A percentile compares a stretch with the other conserved stretches of the same genome.
phyloP scores from a whole-genome alignment of 2,329 filamentous ascomycete genomes.

The Aspergillus fructus region DNA sequence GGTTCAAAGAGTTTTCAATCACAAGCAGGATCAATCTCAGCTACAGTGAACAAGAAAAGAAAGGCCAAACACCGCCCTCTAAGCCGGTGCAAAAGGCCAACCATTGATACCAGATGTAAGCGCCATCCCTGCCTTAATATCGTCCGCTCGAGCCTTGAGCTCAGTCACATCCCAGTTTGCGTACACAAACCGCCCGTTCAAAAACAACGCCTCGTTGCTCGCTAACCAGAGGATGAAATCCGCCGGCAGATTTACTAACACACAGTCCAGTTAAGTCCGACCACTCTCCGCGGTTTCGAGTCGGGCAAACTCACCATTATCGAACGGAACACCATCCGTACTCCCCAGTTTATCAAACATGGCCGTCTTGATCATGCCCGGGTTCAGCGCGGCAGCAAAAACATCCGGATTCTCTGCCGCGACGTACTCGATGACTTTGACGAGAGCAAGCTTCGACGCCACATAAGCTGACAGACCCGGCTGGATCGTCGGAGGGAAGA shows the following conservation, averaged over 20 bases:
- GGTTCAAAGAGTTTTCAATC: too few species aligned
- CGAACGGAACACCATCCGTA: constrained; percentile 1
- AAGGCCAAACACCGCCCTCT: too few species aligned
- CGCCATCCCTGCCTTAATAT: constrained; percentile 13
- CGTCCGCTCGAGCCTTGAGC: constrained; percentile 24
- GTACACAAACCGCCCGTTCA: constrained; percentile 40
- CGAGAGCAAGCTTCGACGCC: constrained; percentile 44
- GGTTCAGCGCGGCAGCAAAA: constrained; percentile 45
- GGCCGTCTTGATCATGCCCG: constrained; percentile 36
- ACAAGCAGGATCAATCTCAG: too few species aligned
- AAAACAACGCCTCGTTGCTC: constrained; percentile 38
- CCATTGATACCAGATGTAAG: constrained; percentile 7
- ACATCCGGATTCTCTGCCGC: constrained; percentile 41
- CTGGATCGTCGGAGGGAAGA: constrained; percentile 13
- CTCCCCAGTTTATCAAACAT: constrained; percentile 20
- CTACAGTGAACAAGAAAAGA: too few species aligned
- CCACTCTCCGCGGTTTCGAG: background rate
- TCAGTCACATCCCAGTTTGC: constrained; percentile 47
- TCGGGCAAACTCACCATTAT: background rate
- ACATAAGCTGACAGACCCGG: constrained; percentile 33
- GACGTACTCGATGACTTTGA: constrained; percentile 46
- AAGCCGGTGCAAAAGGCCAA: background rate
- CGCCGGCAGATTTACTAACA: constrained; percentile 23
- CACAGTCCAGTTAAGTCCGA: background rate
- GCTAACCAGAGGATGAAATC: constrained; percentile 40